Evolutionary conservation across 495 filamentous ascomycete genomes (phyloP).

Genomic region (Aspergillus nidulans): DNA sequence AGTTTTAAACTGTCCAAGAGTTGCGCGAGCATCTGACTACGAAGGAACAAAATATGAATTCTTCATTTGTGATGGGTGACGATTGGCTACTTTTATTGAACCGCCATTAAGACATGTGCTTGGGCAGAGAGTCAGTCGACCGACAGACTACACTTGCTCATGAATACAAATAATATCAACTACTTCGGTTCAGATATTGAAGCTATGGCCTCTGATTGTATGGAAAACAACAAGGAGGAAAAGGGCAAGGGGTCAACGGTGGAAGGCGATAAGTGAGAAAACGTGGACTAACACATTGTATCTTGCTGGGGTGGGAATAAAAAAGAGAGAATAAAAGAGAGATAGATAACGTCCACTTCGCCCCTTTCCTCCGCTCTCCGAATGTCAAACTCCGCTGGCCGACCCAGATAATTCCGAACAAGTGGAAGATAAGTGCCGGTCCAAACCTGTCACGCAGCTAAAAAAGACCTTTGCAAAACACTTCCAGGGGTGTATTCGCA

Average conservation of each 20-base stretch:
- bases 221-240: constrained; percentile 11
- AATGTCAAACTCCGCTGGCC: constrained; percentile 51
- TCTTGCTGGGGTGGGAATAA: constrained; percentile 47
- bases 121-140: neutral
- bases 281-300: constrained; percentile 40
- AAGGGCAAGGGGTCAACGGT: constrained; percentile 11
- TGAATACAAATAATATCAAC: constrained; percentile 1
- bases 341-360: constrained; percentile 48
- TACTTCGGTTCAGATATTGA: constrained; percentile 20
- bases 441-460: constrained; percentile 41
- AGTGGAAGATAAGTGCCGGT: constrained; percentile 40
- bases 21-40: neutral
- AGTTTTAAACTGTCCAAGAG: no score
- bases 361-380: constrained; percentile 46
- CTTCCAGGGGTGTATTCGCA: constrained; percentile 39
- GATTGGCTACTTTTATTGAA: no score
- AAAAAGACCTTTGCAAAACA: constrained; percentile 39
- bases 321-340: constrained; percentile 43
- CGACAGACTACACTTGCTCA: neutral
- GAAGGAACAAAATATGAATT: no score
- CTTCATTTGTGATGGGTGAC: no score
- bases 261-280: constrained; percentile 28
- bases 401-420: constrained; percentile 39
- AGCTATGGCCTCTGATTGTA: constrained; percentile 15
- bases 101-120: neutral